A percentile compares a stretch with the other conserved stretches of the same genome.
phyloP scores from a whole-genome alignment of 192 early-diverging fungal genomes.

The Coemansia sp. region DNA sequence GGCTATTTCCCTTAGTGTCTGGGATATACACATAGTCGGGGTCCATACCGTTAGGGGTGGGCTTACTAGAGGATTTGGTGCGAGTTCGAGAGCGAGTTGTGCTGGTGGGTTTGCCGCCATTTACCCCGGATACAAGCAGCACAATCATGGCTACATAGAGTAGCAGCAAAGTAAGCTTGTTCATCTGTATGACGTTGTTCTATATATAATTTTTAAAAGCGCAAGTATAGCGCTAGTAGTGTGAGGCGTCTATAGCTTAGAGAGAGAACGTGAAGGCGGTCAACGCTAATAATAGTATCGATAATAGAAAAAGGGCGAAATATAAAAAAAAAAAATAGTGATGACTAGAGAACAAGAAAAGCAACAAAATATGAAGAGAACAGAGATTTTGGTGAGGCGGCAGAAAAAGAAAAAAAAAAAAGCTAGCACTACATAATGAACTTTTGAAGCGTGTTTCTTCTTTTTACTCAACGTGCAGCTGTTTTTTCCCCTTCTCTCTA shows the following conservation, averaged over 20 bases:
- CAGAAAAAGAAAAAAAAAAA: background rate
- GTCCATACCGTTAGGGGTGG: background rate
- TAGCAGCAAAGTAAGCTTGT: background rate
- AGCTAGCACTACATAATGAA: background rate
- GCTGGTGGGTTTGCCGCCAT: background rate
- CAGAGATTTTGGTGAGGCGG: background rate
- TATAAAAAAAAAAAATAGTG: background rate
- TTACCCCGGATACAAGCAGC: background rate
- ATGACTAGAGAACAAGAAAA: background rate
- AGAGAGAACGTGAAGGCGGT: conserved; percentile 1
- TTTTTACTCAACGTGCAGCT: background rate
- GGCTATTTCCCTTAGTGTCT: background rate
- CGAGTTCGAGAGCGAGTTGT: background rate
- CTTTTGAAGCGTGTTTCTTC: background rate
- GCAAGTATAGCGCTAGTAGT: background rate
- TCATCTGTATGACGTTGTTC: conserved; percentile 3
- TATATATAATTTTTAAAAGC: background rate
- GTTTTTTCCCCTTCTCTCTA: background rate
- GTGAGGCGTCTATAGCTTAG: background rate
- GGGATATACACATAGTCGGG: background rate
- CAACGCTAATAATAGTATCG: background rate
- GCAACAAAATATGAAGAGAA: background rate
- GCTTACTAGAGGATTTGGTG: background rate
- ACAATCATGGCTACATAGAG: conserved; percentile 1
- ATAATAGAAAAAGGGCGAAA: background rate